These are phyloP conservation scores for Cajanus cajan DNA, from an alignment of 306 rosid species.

Conservation along the genomic window DNA sequence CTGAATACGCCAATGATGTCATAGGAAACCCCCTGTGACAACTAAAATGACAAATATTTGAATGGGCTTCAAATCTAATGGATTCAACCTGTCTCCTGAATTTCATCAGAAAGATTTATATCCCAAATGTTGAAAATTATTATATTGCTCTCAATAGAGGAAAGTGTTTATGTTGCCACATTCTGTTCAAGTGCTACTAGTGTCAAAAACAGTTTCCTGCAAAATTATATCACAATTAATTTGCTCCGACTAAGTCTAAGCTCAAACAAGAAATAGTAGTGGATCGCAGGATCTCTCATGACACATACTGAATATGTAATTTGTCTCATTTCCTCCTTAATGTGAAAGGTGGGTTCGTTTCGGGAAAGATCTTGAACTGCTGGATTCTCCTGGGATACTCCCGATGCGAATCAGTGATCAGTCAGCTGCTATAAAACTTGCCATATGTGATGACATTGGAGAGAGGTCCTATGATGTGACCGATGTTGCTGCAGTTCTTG, in stretches of 20 bases:
- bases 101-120: not conserved
- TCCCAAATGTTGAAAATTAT: not conserved
- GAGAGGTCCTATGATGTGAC: slow-evolving; percentile 77
- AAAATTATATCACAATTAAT: not conserved
- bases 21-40: not conserved
- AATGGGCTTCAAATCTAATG: not conserved
- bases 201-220: slow-evolving; percentile 6
- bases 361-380: slow-evolving; percentile 87
- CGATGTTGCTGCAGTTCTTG: slow-evolving; percentile 90
- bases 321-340: slow-evolving; percentile 9
- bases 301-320: not conserved
- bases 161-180: not conserved
- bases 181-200: slow-evolving; percentile 1
- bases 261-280: slow-evolving; percentile 18
- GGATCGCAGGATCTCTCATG: not conserved
- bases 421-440: slow-evolving; percentile 94
- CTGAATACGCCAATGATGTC: slow-evolving; percentile 3
- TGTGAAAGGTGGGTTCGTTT: slow-evolving; percentile 86
- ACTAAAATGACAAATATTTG: not conserved
- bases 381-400: slow-evolving; percentile 92
- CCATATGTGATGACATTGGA: slow-evolving; percentile 96
- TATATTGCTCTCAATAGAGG: slow-evolving; percentile 16
- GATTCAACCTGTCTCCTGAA: not conserved
- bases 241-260: slow-evolving; percentile 6
- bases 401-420: slow-evolving; percentile 97